Conservation (phyloP, 805 yeast species). For the Cyberlindnera maclurae region DNA sequence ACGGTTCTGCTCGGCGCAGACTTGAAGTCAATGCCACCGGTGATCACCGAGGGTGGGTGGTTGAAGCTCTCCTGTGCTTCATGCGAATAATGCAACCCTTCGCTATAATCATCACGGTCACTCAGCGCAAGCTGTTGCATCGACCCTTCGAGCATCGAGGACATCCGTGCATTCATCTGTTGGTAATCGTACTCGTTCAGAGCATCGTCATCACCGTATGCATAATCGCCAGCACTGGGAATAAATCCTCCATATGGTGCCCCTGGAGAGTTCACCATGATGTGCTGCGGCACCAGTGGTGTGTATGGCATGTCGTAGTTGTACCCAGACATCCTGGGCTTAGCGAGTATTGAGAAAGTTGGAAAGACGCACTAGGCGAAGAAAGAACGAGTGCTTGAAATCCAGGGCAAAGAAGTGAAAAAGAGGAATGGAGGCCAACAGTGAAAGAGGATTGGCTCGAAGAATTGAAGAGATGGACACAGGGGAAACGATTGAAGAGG, state of each 20-base stretch:
- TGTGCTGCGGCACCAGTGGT: constrained; percentile 21
- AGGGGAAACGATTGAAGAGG: too few relatives aligned
- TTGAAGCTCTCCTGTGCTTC: constrained; percentile 1
- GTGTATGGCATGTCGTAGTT: constrained; percentile 20
- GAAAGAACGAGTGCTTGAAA: too few relatives aligned
- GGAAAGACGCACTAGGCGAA: too few relatives aligned
- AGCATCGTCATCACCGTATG: constrained; percentile 2
- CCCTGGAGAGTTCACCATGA: constrained; percentile 18
- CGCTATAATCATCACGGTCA: constrained; percentile 6
- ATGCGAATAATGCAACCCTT: not conserved
- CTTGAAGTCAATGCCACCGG: constrained; percentile 23
- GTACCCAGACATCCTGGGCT: not conserved
- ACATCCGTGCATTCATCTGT: constrained; percentile 1
- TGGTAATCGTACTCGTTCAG: constrained; percentile 1
- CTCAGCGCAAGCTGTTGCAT: not conserved
- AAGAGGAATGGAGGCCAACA: too few relatives aligned
- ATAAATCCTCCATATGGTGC: constrained; percentile 7
- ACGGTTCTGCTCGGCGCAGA: constrained; percentile 77
- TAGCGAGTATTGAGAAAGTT: too few relatives aligned
- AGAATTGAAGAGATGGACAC: too few relatives aligned
- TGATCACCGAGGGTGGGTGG: not conserved
- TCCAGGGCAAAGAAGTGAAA: too few relatives aligned
- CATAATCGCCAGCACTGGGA: constrained; percentile 4
- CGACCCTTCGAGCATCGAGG: constrained; percentile 1
- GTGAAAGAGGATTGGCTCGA: too few relatives aligned